These are phyloP conservation scores for Penicillium lagena DNA, from an alignment of 495 filamentous ascomycete genomes.

Conservation along the genomic window DNA sequence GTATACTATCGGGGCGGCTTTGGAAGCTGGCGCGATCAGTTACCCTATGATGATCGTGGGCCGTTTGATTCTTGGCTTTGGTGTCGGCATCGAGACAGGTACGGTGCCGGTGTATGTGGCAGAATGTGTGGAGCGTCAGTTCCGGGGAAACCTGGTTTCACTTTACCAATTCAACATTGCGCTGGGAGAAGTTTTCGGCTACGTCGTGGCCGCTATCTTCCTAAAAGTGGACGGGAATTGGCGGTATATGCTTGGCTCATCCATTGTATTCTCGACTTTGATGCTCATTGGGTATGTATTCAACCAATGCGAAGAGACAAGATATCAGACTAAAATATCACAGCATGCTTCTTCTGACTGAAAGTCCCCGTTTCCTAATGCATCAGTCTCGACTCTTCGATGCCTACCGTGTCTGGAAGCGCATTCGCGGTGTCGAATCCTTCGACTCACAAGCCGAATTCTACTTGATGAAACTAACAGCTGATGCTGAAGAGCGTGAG, in stretches of 20 bases:
- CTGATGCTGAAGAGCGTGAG: conserved; percentile 38
- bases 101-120: conserved; percentile 55
- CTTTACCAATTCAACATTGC: conserved; percentile 61
- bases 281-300: conserved; percentile 30
- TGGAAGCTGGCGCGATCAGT: conserved; percentile 53
- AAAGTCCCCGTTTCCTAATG: conserved; percentile 52
- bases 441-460: conserved; percentile 51
- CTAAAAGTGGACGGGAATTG: conserved; percentile 52
- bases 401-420: conserved; percentile 53
- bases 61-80: conserved; percentile 52
- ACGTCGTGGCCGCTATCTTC: conserved; percentile 58
- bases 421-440: conserved; percentile 46
- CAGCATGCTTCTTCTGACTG: conserved; percentile 52
- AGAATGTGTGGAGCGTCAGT: conserved; percentile 35
- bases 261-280: conserved; percentile 55
- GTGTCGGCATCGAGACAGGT: conserved; percentile 55
- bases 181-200: conserved; percentile 55
- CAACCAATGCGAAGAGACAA: too few species aligned
- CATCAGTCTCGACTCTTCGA: conserved; percentile 41
- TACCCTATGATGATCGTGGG: conserved; percentile 56
- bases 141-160: conserved; percentile 56
- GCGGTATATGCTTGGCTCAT: conserved; percentile 59
- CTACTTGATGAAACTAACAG: conserved; percentile 52
- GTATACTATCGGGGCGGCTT: conserved; percentile 54
- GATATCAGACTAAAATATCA: too few species aligned